Conservation (phyloP, 345 rosid species). For the Hibiscus tridactylites region DNA sequence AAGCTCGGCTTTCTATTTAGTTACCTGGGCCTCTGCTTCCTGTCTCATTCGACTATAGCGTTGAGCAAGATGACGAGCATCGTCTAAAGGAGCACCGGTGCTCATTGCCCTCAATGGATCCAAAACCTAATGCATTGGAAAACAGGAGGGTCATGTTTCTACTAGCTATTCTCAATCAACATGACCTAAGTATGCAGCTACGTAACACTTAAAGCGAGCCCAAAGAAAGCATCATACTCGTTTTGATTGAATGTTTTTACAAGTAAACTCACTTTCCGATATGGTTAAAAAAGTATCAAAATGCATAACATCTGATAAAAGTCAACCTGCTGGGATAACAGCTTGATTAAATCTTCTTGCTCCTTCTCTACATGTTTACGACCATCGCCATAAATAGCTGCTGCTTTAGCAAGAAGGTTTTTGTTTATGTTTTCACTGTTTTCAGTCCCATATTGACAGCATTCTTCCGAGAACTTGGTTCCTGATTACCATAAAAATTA, state of each 20-base stretch:
- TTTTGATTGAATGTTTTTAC: not conserved
- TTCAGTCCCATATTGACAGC: slow-evolving; percentile 77
- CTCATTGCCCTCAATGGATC: slow-evolving; percentile 93
- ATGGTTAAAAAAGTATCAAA: not conserved
- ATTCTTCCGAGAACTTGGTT: slow-evolving; percentile 81
- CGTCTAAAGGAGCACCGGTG: slow-evolving; percentile 67
- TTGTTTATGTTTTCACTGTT: slow-evolving; percentile 53
- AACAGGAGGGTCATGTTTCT: not conserved
- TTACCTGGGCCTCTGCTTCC: slow-evolving; percentile 93
- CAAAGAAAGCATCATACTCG: not conserved
- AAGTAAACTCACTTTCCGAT: not conserved
- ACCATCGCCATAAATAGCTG: slow-evolving; percentile 89
- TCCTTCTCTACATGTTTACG: slow-evolving; percentile 81
- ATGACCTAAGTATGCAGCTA: not conserved
- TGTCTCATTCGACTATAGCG: slow-evolving; percentile 97
- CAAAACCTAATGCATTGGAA: slow-evolving; percentile 39
- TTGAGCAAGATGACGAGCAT: slow-evolving; percentile 95
- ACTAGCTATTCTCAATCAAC: not conserved
- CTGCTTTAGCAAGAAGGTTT: slow-evolving; percentile 75
- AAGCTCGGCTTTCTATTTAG: slow-evolving; percentile 10
- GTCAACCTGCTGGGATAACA: slow-evolving; percentile 67
- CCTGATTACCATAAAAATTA: slow-evolving; percentile 36
- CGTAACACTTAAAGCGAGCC: not conserved
- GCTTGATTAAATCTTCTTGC: slow-evolving; percentile 69
- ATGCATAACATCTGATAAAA: not conserved